Base-by-base conservation (phyloP, 1,284 basidiomycete species). In the Ceratobasidium sp. region DNA sequence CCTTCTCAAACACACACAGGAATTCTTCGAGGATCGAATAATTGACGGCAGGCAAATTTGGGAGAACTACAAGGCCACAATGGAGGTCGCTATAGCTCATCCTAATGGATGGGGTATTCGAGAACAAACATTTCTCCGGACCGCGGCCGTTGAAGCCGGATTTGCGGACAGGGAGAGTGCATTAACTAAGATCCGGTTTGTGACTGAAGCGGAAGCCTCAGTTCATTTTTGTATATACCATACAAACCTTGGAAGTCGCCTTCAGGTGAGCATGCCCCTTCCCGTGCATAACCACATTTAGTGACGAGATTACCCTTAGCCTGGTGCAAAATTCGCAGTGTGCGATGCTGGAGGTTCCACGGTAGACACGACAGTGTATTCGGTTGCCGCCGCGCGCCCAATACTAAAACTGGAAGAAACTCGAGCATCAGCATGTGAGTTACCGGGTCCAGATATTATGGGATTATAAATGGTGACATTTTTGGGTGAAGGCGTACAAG, bases 261-360 rank as follows among this genome's bases (percentile, higher is more conserved):
- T 62, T 17, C 31, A 66, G 50, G 51, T 71, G 17, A 19, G 51
- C 11, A 14, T 56, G 22, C 36, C 36, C 11, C 36, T 41, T 41
- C 11, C 36, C 11, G 36, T 41, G 36, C 36, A 41, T 11, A 54
- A 53, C 64, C 65, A 75, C n/a, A 2, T 33, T 1, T n/a, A 53
- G 27, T 60, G 57, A 41, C n/a, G 9, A 22, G 15, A 45, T 59
- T 24, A n/a, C 54, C 19, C 36, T 51, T 36, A 67, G 53, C 15
- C 59, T 22, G 75, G 75, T 9, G 29, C 31, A 1, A 73, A 57
- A 9, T 75, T 77, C 31, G 41, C 33, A 11, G 75, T 77, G 3
- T 72, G 59, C 1, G 77, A 77, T 69, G 75, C 75, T n/a, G 77
- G 77, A 7, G 77, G 77, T 7, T 75, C 73, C 11, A 77, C 77